Percentiles rank a stretch among this genome's conserved stretches.
Conservation (phyloP, 2,329 filamentous ascomycete species). For the Trichoderma pleuroti region DNA sequence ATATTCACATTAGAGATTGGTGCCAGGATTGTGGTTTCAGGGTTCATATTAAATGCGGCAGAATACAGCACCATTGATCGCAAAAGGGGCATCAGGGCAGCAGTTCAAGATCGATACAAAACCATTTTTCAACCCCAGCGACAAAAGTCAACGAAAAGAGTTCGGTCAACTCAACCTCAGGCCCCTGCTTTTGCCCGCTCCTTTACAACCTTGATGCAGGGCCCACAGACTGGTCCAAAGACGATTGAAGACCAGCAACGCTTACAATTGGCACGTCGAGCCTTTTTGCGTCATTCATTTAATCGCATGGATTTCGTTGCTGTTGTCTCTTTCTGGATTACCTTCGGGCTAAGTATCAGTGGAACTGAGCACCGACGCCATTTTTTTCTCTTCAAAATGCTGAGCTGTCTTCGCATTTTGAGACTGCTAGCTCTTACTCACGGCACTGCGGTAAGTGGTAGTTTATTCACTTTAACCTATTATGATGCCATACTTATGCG, state of each 20-base stretch:
- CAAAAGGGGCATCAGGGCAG: constrained; percentile 68
- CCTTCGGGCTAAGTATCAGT: constrained; percentile 68
- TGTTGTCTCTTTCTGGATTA: constrained; percentile 92
- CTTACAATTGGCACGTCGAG: constrained; percentile 79
- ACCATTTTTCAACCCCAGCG: constrained; percentile 79
- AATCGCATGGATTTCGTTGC: constrained; percentile 94
- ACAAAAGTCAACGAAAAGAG: constrained; percentile 61
- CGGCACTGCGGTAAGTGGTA: constrained; percentile 72
- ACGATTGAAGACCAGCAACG: constrained; percentile 76
- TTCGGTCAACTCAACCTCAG: constrained; percentile 43
- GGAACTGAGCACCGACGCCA: constrained; percentile 67
- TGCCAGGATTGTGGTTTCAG: constrained; percentile 85
- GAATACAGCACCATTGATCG: constrained; percentile 92
- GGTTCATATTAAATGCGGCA: constrained; percentile 81
- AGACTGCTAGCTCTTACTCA: constrained; percentile 88
- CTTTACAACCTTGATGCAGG: constrained; percentile 75
- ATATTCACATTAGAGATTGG: constrained; percentile 86
- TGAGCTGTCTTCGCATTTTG: constrained; percentile 90
- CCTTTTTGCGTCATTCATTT: constrained; percentile 91
- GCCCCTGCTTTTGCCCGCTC: constrained; percentile 69
- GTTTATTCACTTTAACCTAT: neutral
- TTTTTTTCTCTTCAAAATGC: constrained; percentile 90
- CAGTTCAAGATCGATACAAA: constrained; percentile 71
- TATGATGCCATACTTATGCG: constrained; percentile 17
- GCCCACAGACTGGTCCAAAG: constrained; percentile 52